Base-by-base conservation (phyloP, 805 yeast species). In the Saturnispora bothae region DNA sequence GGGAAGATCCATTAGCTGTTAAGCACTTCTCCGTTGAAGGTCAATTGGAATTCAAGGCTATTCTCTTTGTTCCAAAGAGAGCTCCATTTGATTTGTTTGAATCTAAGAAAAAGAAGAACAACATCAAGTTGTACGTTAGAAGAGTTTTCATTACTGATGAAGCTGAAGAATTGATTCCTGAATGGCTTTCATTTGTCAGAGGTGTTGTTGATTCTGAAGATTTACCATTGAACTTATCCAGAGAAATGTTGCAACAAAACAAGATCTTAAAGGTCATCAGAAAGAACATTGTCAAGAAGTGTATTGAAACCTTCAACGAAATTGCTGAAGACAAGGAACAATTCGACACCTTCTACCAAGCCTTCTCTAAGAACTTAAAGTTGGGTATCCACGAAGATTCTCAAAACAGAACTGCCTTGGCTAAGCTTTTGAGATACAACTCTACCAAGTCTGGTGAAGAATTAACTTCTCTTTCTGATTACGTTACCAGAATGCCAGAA, bases 131-230 rank as follows among this genome's bases (percentile, higher is more conserved):
- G 56, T 92, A 92, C 69, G 99, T 92, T 50, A 86, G 97, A 69
- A 92, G 97, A 72, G 99, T 92, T 52, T 92, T 92, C 82, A 92
- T 92, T 67, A 92, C 98, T 49, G 99, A 92, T 61, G 99, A 92
- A 58, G 96, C 97, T 61, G 98, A 94, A 68, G 97, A 92, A 64
- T 81, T 92, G 59, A 86, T 92, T 51, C 99, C 99, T 63, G 97
- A 92, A 67, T 92, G 98, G 98, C 78, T 92, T 63, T 71, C 86
- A 41, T 92, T 92, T 67, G 84, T 92, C 58, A 88, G 74, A 72
- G 99, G 99, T 80, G 99, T 92, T 66, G 99, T 92, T 49, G 99
- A 92, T 73, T 85, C 96, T 54, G 97, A 92, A 74, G 99, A 92
- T 70, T 76, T 92, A 68, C 99, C 99, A 68, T 81, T 92, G 69